A percentile compares a stretch with the other conserved stretches of the same genome.
Evolutionary conservation across 805 yeast species (phyloP).

Genomic region (Tetrapisispora taiwanensis): DNA sequence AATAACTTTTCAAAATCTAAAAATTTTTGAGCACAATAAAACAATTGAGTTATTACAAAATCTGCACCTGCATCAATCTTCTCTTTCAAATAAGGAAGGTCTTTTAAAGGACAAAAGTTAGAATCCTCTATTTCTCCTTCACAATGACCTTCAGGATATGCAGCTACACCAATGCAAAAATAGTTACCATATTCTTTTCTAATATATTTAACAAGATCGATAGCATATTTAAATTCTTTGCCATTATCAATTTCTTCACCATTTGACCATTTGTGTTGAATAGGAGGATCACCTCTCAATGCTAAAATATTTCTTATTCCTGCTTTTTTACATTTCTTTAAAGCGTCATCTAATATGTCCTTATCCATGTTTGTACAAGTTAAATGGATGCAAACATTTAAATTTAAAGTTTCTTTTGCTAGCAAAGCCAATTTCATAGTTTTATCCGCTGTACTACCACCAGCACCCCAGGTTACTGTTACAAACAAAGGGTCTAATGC

Average conservation of each 20-base stretch:
- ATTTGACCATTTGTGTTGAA: constrained; percentile 37
- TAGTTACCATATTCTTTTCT: constrained; percentile 59
- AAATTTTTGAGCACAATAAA: constrained; percentile 78
- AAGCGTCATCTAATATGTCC: constrained; percentile 67
- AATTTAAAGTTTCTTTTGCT: constrained; percentile 60
- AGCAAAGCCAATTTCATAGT: constrained; percentile 74
- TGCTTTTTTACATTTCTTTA: constrained; percentile 54
- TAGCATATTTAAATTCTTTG: constrained; percentile 64
- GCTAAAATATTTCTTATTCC: constrained; percentile 89
- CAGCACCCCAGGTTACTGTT: constrained; percentile 98
- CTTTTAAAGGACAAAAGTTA: constrained; percentile 55
- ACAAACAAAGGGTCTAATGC: constrained; percentile 81
- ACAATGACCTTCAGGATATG: constrained; percentile 95
- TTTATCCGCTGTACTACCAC: constrained; percentile 85
- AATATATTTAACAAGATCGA: constrained; percentile 78
- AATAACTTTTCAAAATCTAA: constrained; percentile 49
- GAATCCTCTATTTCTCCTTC: constrained; percentile 61
- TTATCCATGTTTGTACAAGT: constrained; percentile 92
- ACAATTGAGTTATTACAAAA: constrained; percentile 82
- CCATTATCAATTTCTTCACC: constrained; percentile 35
- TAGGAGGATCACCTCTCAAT: constrained; percentile 90
- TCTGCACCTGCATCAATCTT: constrained; percentile 93
- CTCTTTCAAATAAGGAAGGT: constrained; percentile 70
- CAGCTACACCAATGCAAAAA: constrained; percentile 94
- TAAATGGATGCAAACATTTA: constrained; percentile 89